A percentile compares a stretch with the other conserved stretches of the same genome.
These are phyloP conservation scores for Luffa aegyptiaca DNA, from an alignment of 306 rosid genomes.

Conservation along the genomic window DNA sequence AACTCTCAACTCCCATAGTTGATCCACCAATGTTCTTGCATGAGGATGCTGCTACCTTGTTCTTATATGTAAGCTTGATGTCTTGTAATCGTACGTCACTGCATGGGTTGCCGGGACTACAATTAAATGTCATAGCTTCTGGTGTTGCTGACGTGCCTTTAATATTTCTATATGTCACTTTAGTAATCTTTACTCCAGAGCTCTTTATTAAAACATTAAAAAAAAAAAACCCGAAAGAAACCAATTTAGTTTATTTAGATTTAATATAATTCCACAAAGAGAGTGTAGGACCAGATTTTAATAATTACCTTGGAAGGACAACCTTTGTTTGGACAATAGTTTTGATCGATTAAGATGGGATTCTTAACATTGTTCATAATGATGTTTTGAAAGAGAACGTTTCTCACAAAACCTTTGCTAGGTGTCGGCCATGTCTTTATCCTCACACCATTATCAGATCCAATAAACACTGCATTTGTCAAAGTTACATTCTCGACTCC, in stretches of 20 bases:
- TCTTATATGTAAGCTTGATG: conserved; percentile 33
- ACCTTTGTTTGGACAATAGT: conserved; percentile 44
- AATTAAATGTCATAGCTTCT: conserved; percentile 46
- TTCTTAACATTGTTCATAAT: background rate
- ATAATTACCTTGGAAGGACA: conserved; percentile 28
- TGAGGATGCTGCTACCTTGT: conserved; percentile 23
- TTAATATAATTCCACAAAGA: too few species aligned
- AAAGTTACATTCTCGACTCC: conserved; percentile 50
- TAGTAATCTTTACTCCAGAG: background rate
- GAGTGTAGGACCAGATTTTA: too few species aligned
- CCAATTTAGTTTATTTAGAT: too few species aligned
- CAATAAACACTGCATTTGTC: conserved; percentile 29
- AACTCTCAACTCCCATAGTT: conserved; percentile 17
- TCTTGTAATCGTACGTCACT: conserved; percentile 27
- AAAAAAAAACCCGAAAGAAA: background rate
- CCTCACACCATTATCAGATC: conserved; percentile 56
- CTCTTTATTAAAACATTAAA: background rate
- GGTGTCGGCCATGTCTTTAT: conserved; percentile 68
- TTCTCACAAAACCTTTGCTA: conserved; percentile 30
- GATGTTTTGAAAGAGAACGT: conserved; percentile 39
- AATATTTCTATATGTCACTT: conserved; percentile 34
- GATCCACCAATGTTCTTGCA: conserved; percentile 34
- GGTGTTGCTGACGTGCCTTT: conserved; percentile 37
- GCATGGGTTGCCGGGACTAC: conserved; percentile 48
- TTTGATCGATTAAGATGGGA: conserved; percentile 57